Evolutionary conservation across 83 land plant genomes (phyloP).

Genomic region (Thuja plicata): DNA sequence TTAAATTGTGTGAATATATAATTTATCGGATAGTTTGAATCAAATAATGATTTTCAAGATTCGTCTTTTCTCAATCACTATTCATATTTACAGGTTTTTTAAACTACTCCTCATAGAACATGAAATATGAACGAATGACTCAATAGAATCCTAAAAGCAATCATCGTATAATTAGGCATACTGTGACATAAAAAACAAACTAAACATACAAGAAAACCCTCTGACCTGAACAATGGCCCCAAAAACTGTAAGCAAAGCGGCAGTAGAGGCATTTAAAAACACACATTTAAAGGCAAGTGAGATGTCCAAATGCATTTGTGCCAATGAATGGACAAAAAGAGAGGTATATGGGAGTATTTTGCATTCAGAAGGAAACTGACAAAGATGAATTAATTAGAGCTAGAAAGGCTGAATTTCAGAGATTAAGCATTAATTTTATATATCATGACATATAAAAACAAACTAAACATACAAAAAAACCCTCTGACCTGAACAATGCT

Average conservation of each 20-base stretch:
- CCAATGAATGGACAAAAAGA: not conserved
- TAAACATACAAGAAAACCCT: not conserved
- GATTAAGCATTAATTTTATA: not conserved
- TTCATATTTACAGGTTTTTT: no score
- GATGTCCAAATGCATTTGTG: no score
- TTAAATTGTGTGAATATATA: no score
- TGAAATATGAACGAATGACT: no score
- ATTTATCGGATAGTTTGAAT: no score
- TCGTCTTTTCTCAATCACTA: no score
- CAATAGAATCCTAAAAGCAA: no score
- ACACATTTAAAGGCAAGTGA: not conserved
- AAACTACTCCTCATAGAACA: no score
- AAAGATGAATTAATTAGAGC: not conserved
- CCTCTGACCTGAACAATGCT: conserved; percentile 65
- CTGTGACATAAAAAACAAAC: no score
- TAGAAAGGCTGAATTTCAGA: not conserved
- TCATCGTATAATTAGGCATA: no score
- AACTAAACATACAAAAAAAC: not conserved
- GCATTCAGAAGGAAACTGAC: not conserved
- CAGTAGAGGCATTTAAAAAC: conserved; percentile 10
- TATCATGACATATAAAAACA: not conserved
- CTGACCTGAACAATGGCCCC: conserved; percentile 67
- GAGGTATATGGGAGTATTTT: not conserved
- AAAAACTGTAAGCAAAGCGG: conserved; percentile 66
- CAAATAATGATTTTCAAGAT: no score